phyloP scores from a whole-genome alignment of 306 rosid genomes.

The Mucuna pruriens region DNA sequence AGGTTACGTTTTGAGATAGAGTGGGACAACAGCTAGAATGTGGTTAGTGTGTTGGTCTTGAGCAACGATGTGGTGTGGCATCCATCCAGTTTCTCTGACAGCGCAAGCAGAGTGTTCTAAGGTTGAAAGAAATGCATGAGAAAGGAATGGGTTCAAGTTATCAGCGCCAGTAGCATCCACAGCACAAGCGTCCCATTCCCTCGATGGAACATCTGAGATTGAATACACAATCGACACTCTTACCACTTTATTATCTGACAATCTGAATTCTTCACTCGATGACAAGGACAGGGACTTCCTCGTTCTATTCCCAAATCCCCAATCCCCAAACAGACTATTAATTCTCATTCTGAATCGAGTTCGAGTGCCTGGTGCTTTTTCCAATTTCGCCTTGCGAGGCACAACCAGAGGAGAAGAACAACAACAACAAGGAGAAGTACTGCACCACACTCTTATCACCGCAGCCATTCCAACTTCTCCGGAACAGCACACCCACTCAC shows the following conservation, averaged over 20 bases:
- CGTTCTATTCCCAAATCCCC: conserved; percentile 58
- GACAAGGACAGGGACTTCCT: conserved; percentile 24
- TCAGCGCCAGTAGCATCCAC: conserved; percentile 66
- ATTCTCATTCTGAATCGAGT: conserved; percentile 24
- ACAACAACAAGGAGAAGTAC: no score
- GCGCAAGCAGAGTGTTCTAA: conserved; percentile 75
- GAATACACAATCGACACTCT: conserved; percentile 69
- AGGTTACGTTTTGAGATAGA: conserved; percentile 68
- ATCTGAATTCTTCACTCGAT: no score
- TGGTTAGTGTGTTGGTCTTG: conserved; percentile 51
- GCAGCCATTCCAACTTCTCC: conserved; percentile 20
- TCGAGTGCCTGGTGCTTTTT: background rate
- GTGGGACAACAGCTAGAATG: conserved; percentile 79
- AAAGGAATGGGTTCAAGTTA: conserved; percentile 78
- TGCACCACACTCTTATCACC: conserved; percentile 9
- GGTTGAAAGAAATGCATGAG: conserved; percentile 76
- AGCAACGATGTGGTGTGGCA: conserved; percentile 75
- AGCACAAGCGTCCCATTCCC: conserved; percentile 88
- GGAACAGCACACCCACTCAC: conserved; percentile 6
- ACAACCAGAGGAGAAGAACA: background rate
- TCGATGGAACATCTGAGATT: conserved; percentile 70
- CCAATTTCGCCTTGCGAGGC: background rate
- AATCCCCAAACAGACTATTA: conserved; percentile 74
- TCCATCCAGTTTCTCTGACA: conserved; percentile 88
- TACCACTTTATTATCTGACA: conserved; percentile 47